phyloP scores from a whole-genome alignment of 2,329 filamentous ascomycete genomes.

The Fusarium xyrophilum region DNA sequence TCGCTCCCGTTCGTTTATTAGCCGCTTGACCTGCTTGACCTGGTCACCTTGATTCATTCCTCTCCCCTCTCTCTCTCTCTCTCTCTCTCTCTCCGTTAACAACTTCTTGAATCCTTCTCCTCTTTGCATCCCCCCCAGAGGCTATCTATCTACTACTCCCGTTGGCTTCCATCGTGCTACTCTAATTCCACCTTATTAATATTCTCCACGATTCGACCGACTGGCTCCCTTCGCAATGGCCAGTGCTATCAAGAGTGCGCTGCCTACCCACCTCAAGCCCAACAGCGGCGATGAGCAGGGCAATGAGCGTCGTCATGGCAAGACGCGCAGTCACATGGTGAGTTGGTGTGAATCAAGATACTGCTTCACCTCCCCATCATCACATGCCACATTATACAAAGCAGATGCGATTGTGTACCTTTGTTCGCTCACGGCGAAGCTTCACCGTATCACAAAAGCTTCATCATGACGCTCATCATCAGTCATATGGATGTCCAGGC shows the following conservation, averaged over 20 bases:
- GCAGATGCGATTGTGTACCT: not conserved
- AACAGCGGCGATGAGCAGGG: slow-evolving; percentile 54
- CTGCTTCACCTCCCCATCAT: not conserved
- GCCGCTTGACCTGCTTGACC: slow-evolving; percentile 5
- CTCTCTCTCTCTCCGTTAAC: slow-evolving; percentile 13
- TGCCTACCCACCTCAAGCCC: slow-evolving; percentile 85
- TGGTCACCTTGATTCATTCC: slow-evolving; percentile 33
- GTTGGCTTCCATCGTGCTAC: slow-evolving; percentile 5
- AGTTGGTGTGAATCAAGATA: slow-evolving; percentile 50
- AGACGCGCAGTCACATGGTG: slow-evolving; percentile 86
- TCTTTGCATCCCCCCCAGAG: slow-evolving; percentile 1
- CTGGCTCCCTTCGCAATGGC: slow-evolving; percentile 63
- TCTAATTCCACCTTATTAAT: slow-evolving; percentile 11
- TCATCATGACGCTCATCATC: not conserved
- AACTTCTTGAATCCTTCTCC: slow-evolving; percentile 18
- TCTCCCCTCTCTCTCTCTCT: not conserved
- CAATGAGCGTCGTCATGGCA: slow-evolving; percentile 74
- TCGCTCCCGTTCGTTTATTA: slow-evolving; percentile 5
- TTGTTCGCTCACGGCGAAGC: slow-evolving; percentile 11
- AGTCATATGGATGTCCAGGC: not conserved
- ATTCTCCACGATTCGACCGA: slow-evolving; percentile 4
- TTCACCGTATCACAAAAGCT: not conserved
- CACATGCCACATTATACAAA: not conserved
- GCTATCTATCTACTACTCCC: slow-evolving; percentile 1
- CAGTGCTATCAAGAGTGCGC: slow-evolving; percentile 72